Conservation (phyloP, 805 yeast species). For the Myxozyma nipponensis region DNA sequence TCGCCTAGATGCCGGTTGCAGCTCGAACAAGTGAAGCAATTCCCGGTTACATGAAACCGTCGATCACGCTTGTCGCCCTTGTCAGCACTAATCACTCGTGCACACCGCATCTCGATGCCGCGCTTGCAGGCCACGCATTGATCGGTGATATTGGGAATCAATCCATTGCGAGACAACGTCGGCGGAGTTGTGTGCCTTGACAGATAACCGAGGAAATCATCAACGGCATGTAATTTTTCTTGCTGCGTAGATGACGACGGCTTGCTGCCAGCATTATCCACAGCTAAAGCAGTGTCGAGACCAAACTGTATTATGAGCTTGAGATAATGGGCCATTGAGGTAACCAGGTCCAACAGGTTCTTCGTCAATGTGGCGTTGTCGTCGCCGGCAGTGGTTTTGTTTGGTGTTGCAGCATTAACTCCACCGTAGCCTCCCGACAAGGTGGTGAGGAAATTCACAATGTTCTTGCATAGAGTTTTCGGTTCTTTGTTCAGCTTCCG, state of each 20-base stretch:
- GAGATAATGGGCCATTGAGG: conserved; percentile 88
- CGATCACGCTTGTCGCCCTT: conserved; percentile 37
- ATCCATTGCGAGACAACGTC: conserved; percentile 4
- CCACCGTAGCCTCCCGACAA: conserved; percentile 54
- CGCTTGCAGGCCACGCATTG: conserved; percentile 66
- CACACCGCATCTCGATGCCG: conserved; percentile 63
- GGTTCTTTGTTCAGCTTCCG: conserved; percentile 53
- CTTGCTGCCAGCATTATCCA: conserved; percentile 39
- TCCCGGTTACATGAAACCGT: conserved; percentile 67
- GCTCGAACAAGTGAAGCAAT: conserved; percentile 63
- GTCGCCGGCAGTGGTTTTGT: not conserved
- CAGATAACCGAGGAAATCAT: conserved; percentile 56
- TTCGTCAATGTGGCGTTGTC: conserved; percentile 29
- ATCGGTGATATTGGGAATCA: conserved; percentile 46
- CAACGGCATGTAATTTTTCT: conserved; percentile 58
- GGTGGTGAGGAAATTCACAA: conserved; percentile 83
- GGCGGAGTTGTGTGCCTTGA: conserved; percentile 33
- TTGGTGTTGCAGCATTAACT: too few relatives aligned
- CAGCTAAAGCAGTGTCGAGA: conserved; percentile 67
- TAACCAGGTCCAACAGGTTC: conserved; percentile 67
- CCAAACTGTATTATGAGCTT: conserved; percentile 81
- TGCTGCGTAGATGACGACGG: conserved; percentile 37
- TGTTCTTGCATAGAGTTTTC: conserved; percentile 78
- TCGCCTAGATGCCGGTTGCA: conserved; percentile 48
- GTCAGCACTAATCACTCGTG: conserved; percentile 2